Evolutionary conservation across 176 grass and related monocot species (phyloP), one percentile per base, ranked within the genome.

Genomic region (Chrysopogon serrulatus): DNA sequence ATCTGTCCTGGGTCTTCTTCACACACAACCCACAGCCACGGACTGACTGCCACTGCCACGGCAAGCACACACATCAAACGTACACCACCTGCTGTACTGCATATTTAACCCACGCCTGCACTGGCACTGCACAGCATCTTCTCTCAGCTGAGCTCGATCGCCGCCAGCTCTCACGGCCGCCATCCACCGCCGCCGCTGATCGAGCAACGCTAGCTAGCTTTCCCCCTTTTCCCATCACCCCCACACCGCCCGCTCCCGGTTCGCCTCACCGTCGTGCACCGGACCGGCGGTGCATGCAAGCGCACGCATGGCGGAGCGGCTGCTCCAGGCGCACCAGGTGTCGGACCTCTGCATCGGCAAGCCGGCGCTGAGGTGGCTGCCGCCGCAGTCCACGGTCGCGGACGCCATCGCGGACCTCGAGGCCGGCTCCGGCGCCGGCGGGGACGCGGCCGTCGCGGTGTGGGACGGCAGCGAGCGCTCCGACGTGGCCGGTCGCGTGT

Each of bases 311-410:
- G 90, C 88, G 51, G 73, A 77, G 83, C 77, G 68, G 44, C 73
- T 90, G 18, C 71, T 95, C 21, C 68, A 90, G 39, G 62, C 56
- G 76, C 83, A 82, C 18, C 80, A 93, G 57, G 90, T 98, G 36
- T 98, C 92, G 10, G 95, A 98, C 70, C 86, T 98, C 82, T 98
- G 95, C 90, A 98, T 98, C 92, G 92, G 90, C 85, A 98, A 93
- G 88, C 90, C 90, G 87, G 61, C 87, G 61, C 37, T 95, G 48
- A 71, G 75, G 79, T 90, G 86, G 73, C 87, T 98, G 8, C 82
- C 88, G n/a, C 82, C 87, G 18, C 45, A 41, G 1, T 83, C 88
- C 64, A 82, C 92, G 23, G 53, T 93, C 7, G 80, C 79, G 2
- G 45, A 90, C 16, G 90, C 88, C 42, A 43, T 91, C 36, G 53